phyloP scores from a whole-genome alignment of 129 eudicot genomes.

The Saposhnikovia divaricata region DNA sequence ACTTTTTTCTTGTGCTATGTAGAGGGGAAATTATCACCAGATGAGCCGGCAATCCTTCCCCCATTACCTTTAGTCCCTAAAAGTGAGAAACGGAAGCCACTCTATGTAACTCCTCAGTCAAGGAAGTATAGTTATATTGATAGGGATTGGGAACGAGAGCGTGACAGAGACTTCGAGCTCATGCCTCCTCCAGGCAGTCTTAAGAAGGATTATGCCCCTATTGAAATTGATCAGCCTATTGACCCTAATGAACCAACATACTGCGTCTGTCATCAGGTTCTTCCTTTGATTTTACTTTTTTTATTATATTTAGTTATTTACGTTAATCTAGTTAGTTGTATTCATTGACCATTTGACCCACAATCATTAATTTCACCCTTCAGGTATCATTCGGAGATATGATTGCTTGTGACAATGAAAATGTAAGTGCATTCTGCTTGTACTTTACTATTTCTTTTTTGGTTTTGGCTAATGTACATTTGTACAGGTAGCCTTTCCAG shows the following conservation, averaged over 20 bases:
- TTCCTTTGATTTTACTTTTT: conserved; percentile 6
- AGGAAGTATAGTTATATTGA: conserved; percentile 66
- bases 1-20: conserved; percentile 17
- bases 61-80: conserved; percentile 86
- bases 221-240: conserved; percentile 88
- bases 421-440: conserved; percentile 35
- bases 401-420: conserved; percentile 98
- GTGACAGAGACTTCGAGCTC: conserved; percentile 83
- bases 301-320: neutral
- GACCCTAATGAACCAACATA: conserved; percentile 97
- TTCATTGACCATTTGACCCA: neutral
- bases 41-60: conserved; percentile 94
- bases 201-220: conserved; percentile 69
- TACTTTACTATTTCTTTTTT: neutral
- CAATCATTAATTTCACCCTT: conserved; percentile 2
- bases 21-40: conserved; percentile 92
- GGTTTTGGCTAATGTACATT: neutral
- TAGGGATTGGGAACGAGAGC: conserved; percentile 82
- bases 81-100: conserved; percentile 50
- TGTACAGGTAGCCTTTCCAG: neutral
- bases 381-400: conserved; percentile 98
- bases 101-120: conserved; percentile 58
- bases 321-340: neutral
- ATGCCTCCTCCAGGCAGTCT: conserved; percentile 98
- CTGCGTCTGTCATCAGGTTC: conserved; percentile 97